Evolutionary conservation across 129 eudicot species (phyloP).

Genomic region (Daucus carota): DH1_v3.0 NC_030388.2:15883001-15883500

Average conservation of each 20-base stretch:
- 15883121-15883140: not conserved
- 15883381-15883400: not conserved
- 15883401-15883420: not conserved
- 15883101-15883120: not conserved
- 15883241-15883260: not conserved
- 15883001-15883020: not conserved
- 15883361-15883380: not conserved
- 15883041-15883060: not conserved
- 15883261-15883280: not conserved
- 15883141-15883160: not conserved
- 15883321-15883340: not conserved
- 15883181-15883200: slow-evolving; percentile 2
- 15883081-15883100: not conserved
- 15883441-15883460: too few relatives aligned
- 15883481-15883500: too few relatives aligned
- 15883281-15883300: not conserved
- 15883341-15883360: not conserved
- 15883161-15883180: not conserved
- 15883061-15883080: too few relatives aligned
- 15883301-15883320: not conserved
- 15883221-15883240: slow-evolving; percentile 3
- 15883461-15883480: too few relatives aligned
- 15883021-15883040: too few relatives aligned
- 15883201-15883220: not conserved
- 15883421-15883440: too few relatives aligned